These are phyloP conservation scores for Candida oleophila DNA, from an alignment of 805 yeast species.

Conservation along the genomic window DNA sequence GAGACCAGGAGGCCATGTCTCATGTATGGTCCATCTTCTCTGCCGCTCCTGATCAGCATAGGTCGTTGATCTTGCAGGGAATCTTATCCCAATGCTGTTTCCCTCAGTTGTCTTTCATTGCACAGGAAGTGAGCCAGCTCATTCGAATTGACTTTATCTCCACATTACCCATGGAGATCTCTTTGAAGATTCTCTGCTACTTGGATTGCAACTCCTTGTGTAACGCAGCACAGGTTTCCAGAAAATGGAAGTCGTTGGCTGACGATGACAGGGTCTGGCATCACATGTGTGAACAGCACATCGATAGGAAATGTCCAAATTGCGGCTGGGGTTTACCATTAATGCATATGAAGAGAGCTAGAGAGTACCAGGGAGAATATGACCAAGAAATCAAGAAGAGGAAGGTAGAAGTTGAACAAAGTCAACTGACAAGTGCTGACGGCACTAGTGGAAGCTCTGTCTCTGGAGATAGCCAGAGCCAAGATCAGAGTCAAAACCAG, in stretches of 20 bases:
- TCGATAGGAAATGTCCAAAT: conserved; percentile 93
- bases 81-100: conserved; percentile 87
- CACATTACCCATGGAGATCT: conserved; percentile 80
- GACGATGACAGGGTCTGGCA: conserved; percentile 98
- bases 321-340: conserved; percentile 99
- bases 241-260: conserved; percentile 83
- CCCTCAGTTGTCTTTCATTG: conserved; percentile 86
- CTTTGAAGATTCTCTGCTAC: conserved; percentile 82
- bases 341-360: conserved; percentile 79
- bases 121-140: conserved; percentile 74
- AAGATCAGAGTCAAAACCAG: no score
- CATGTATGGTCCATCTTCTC: conserved; percentile 84
- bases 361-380: conserved; percentile 38
- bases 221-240: conserved; percentile 88
- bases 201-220: conserved; percentile 92
- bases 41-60: conserved; percentile 67
- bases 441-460: conserved; percentile 5
- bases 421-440: conserved; percentile 3
- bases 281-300: conserved; percentile 97
- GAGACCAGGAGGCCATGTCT: conserved; percentile 74
- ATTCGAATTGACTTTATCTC: conserved; percentile 87
- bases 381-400: conserved; percentile 11
- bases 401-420: conserved; percentile 7
- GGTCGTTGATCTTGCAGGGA: conserved; percentile 79
- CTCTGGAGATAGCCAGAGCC: neutral